Base-by-base conservation (phyloP, 2,329 filamentous ascomycete species). In the Meredithiella fracta region DNA sequence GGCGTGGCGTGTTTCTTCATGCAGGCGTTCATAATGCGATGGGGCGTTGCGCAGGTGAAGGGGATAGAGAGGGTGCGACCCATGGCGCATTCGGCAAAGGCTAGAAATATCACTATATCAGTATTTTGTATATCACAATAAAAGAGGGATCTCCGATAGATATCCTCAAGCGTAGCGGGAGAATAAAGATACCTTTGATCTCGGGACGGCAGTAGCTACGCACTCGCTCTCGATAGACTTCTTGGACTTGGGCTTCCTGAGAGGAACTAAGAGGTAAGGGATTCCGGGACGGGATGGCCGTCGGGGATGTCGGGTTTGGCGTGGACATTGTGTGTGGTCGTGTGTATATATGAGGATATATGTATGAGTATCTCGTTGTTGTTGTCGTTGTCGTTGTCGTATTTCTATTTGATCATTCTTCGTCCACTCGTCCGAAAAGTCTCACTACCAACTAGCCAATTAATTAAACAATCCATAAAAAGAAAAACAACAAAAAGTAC, bases 11-110 rank as follows among this genome's bases (percentile, higher is more conserved):
- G 85, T 56, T 76, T 69, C 62, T 90, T 76, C 89, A 98, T 96
- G 73, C 92, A 98, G 60, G 73, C 76, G 71, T 98, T 98, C 92
- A 98, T 98, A 37, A 77, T 75, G 60, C 83, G 81, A 64, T 89
- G 85, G 65, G 90, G 77, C 51, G 76, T 70, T 55, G 88, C 83
- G 73, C 92, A 98, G 54, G 82, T 78, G 74, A 92, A 96, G 11
- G 89, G 85, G 58, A 92, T 85, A 57, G 83, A 89, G 63, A 97
- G 79, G 4, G 90, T 97, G 61, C 87, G 85, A 65, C 84, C 83
- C 52, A 83, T 76, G 54, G 90, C 90, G 75, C 92, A 98, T 62
- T 84, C 82, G 58, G 92, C 92, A 67, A 98, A 98, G 60, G 85
- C 91, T 96, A 62, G 54, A 47, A n/a, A 11, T 37, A 25, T 15